Base-by-base conservation (phyloP, 176 grass and related monocot genomes). In the Aegilops bicornis region DNA sequence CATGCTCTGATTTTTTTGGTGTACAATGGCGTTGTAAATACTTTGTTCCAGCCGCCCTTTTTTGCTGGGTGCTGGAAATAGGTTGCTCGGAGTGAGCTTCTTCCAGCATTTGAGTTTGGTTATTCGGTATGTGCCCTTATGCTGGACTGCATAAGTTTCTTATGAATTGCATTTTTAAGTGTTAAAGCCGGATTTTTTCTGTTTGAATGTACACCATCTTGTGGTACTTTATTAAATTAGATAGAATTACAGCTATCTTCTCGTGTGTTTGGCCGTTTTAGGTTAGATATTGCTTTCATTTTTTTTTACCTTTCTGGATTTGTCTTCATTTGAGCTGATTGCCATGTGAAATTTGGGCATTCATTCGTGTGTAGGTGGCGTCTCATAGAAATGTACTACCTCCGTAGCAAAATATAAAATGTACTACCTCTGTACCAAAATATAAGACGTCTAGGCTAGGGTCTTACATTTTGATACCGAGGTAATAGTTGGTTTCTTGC, bases 21-120 rank as follows among this genome's bases (percentile, higher is more conserved):
- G 35, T 67, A 59, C 60, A 74, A 67, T 80, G 80, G 25, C 80
- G 47, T 61, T 81, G 85, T 84, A 87, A 81, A 76, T 91, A 90
- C 78, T 82, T 6, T 17, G 19, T 82, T 69, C 62, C 15, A 52
- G 88, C 69, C 3, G n/a, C 6, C 50, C 27, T n/a, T 39, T 77
- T 81, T 30, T 82, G 27, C 29, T 54, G 29, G 42, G 27, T 35
- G 4, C 27, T n/a, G 78, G 25, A 64, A 82, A 82, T 61, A 48
- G 74, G 32, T 68, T 85, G 23, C 67, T 42, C 30, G 4, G 5
- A 67, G 45, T 3, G 13, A 5, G 76, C 14, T 65, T 31, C 20
- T 80, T 74, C 14, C 45, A 11, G 45, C 69, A 39, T n/a, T 50
- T 60, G 42, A 81, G 69, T 68, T 32, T 67, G n/a, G 69, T 58